Evolutionary conservation across 1,284 basidiomycete species (phyloP), one percentile per base, ranked within the genome.

Genomic region (Pascua guehoae): DNA sequence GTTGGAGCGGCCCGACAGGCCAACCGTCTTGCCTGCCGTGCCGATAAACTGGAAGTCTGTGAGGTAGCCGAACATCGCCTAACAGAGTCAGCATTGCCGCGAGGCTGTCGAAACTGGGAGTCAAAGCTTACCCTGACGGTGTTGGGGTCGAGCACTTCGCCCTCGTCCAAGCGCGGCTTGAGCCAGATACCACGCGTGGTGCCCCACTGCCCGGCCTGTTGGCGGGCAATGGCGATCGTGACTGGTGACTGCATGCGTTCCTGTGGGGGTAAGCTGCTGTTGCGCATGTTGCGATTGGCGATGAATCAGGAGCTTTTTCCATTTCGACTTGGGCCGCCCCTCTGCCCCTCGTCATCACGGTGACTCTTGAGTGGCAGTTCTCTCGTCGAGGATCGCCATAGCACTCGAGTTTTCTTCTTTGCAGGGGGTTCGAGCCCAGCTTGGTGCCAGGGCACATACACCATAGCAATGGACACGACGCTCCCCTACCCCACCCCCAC

Each of bases 11-110:
- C 72, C 68, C 9, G 82, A 82, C n/a, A 92, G 78, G 0, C 86
- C 85, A 45, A 88, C 79, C 4, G 84, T 83, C n/a, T 82, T 82
- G 1, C 82, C 75, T 2, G 85, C 88, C 0, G 83, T 83, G 10
- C 82, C 79, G 58, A 93, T 86, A 64, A 93, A 88, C 68, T 87
- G 82, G 47, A 89, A 78, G 73, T 95, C 91, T 2, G 90, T 91
- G 53, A 91, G 82, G 67, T 92, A 95, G 4, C 86, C 85, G 51
- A 94, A 80, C 58, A 95, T 90, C 65, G 88, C 90, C 88, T 92
- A 32, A 32, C 66, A 3, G 37, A 2, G 51, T 56, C 24, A 56
- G 52, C 12, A 1, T 24, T 2, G 18, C 32, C 18, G 15, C 15
- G 12, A 9, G 41, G 12, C 17, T 42, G 41, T n/a, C 24, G 4